These are phyloP conservation scores for Syncephalis fuscata DNA, from an alignment of 371 early-diverging fungal genomes.

Conservation along the genomic window DNA sequence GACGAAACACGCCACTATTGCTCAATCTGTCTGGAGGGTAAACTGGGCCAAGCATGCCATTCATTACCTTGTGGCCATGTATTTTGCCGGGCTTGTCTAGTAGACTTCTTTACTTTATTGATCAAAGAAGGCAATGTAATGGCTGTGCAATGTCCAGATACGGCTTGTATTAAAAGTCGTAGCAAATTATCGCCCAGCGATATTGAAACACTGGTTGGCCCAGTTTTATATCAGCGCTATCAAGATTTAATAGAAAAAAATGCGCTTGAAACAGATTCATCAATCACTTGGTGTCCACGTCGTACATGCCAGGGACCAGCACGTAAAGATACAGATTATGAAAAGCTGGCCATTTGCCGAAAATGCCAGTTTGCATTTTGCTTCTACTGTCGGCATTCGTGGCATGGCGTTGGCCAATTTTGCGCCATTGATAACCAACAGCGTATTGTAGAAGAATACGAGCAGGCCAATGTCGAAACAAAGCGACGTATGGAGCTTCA, in stretches of 20 bases:
- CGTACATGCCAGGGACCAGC: constrained; percentile 7
- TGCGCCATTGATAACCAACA: constrained; percentile 1
- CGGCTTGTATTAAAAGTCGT: constrained; percentile 4
- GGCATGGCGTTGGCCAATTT: constrained; percentile 5
- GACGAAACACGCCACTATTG: constrained; percentile 4
- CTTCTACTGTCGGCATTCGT: constrained; percentile 7
- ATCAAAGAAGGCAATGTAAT: constrained; percentile 9
- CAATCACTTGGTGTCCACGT: constrained; percentile 10
- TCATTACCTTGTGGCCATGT: constrained; percentile 8
- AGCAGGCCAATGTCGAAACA: constrained; percentile 1
- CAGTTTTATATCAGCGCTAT: constrained; percentile 5
- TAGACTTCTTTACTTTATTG: constrained; percentile 8
- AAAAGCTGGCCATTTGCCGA: constrained; percentile 8
- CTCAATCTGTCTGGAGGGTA: constrained; percentile 9
- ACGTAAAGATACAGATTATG: constrained; percentile 1
- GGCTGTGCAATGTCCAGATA: constrained; percentile 9
- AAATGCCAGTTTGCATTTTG: constrained; percentile 11
- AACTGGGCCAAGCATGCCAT: constrained; percentile 4
- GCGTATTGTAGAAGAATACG: constrained; percentile 2
- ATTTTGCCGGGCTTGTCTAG: constrained; percentile 8
- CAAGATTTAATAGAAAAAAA: constrained; percentile 6
- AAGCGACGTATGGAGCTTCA: constrained; percentile 5
- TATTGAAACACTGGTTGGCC: constrained; percentile 5
- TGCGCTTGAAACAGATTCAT: constrained; percentile 7
- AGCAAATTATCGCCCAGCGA: constrained; percentile 1